A percentile compares a stretch with the other conserved stretches of the same genome.
phyloP scores from a whole-genome alignment of 306 rosid genomes.

The Bauhinia variegata region DNA sequence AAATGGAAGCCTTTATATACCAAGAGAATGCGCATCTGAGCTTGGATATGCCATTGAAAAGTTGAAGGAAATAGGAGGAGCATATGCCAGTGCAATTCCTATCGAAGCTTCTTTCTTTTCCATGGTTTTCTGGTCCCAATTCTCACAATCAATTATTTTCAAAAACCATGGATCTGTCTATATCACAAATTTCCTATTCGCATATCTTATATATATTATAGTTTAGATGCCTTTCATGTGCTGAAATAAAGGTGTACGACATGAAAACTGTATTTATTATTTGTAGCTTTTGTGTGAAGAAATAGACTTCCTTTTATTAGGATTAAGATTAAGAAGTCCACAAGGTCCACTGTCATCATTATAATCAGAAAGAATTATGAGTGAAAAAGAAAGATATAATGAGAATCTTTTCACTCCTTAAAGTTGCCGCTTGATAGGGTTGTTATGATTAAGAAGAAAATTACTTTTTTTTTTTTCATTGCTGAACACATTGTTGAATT shows the following conservation, averaged over 20 bases:
- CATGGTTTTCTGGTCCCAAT: slow-evolving; percentile 34
- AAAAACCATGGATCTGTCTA: slow-evolving; percentile 26
- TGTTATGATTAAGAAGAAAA: not conserved
- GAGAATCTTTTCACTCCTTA: too few species aligned
- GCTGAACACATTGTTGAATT: too few species aligned
- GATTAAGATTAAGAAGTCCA: not conserved
- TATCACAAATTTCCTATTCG: slow-evolving; percentile 6
- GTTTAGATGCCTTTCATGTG: slow-evolving; percentile 31
- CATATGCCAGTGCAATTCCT: slow-evolving; percentile 53
- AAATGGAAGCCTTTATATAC: slow-evolving; percentile 31
- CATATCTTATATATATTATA: too few species aligned
- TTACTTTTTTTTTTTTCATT: slow-evolving; percentile 4
- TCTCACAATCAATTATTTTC: slow-evolving; percentile 22
- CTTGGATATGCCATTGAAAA: slow-evolving; percentile 58
- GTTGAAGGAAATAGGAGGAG: slow-evolving; percentile 20
- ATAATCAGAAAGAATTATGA: too few species aligned
- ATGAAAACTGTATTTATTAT: not conserved
- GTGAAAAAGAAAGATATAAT: too few species aligned
- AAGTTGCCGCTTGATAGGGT: not conserved
- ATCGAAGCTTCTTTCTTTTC: slow-evolving; percentile 36
- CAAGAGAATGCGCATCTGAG: slow-evolving; percentile 40
- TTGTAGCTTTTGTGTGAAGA: slow-evolving; percentile 19
- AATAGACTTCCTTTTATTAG: not conserved
- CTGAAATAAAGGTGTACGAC: not conserved
- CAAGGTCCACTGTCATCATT: not conserved